Evolutionary conservation across 352 stramenopile species (phyloP), one percentile per base, ranked within the genome.

Genomic region (Discostella stelligera): DNA sequence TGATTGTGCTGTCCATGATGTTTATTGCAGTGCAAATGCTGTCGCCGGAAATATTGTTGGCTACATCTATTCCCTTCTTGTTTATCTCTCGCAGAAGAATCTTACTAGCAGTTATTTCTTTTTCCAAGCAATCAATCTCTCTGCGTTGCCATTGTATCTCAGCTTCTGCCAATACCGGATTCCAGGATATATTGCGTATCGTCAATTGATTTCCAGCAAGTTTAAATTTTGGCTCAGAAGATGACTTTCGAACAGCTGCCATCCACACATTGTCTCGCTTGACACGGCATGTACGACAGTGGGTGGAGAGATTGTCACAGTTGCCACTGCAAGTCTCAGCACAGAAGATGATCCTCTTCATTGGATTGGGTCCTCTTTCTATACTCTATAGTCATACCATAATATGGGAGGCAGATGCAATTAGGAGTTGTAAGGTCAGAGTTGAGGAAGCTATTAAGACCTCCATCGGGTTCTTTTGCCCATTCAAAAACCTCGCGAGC

Each of bases 151-250:
- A n/a, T n/a, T n/a, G n/a, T n/a, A n/a, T n/a, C n/a, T n/a, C n/a
- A n/a, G n/a, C n/a, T n/a, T n/a, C 49, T 11, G 46, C 46, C 49
- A 55, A 10, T 21, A 21, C 49, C 30, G 49, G 49, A 55, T 55
- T 55, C 49, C 49, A 30, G 5, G 49, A 55, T 30, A 55, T 55
- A 14, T 55, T 55, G 23, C n/a, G n/a, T 55, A 55, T 55, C 5
- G 49, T 14, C n/a, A 21, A n/a, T 3, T 55, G 49, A n/a, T 55
- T 55, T 21, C 49, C 49, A 21, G n/a, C n/a, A n/a, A n/a, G n/a
- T n/a, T n/a, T n/a, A n/a, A n/a, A n/a, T n/a, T n/a, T n/a, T n/a
- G n/a, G n/a, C n/a, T n/a, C n/a, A n/a, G 14, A 14, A 14, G 13
- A 23, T 14, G 48, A 16, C 23, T 54, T 54, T 54, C 48, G 11